Evolutionary conservation across 2,329 filamentous ascomycete genomes (phyloP), one percentile per base, ranked within the genome.

Genomic region (Tolypocladium inflatum): DNA sequence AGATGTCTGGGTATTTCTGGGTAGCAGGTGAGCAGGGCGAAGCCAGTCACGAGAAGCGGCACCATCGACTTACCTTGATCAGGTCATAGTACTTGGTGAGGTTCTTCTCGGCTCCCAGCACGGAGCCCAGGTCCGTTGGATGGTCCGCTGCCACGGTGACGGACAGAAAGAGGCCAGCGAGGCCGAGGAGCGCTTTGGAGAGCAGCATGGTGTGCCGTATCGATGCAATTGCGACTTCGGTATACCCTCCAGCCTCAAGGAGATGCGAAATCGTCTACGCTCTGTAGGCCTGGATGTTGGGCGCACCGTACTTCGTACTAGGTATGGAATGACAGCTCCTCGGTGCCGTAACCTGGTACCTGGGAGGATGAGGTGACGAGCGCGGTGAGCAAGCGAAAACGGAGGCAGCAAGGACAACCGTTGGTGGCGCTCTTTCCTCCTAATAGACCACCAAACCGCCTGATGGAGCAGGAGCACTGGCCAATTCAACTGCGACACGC

Each of bases 1-100:
- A 62, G 39, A 78, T 68, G 21, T 77, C 70, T 3, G 77, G 76
- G 56, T 77, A 77, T 73, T 77, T 74, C 76, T 78, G 39, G n/a
- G 21, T 13, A 15, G 4, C 10, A 21, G 6, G 33, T 52, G 6
- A 52, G 48, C 30, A 13, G 6, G 10, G 13, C 15, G 19, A 21
- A 37, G 19, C 19, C 10, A 13, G 7, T 2, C 10, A 35, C 13
- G 48, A 10, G 30, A 8, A 15, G 13, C 19, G 11, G 48, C 8
- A 15, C 6, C 5, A 19, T 35, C 10, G n/a, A 59, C 64, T 37
- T 64, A 76, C 76, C 69, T 76, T 70, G 60, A 79, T 73, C 55
- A 79, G 65, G 21, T 69, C 66, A 61, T 76, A 74, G 61, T 74
- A 79, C 2, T 71, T 78, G 10, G 71, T 74, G 42, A 80, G 68